A percentile compares a stretch with the other conserved stretches of the same genome.
Conservation (phyloP, 2,329 filamentous ascomycete species). For the Pseudocercospora fuligena region DNA sequence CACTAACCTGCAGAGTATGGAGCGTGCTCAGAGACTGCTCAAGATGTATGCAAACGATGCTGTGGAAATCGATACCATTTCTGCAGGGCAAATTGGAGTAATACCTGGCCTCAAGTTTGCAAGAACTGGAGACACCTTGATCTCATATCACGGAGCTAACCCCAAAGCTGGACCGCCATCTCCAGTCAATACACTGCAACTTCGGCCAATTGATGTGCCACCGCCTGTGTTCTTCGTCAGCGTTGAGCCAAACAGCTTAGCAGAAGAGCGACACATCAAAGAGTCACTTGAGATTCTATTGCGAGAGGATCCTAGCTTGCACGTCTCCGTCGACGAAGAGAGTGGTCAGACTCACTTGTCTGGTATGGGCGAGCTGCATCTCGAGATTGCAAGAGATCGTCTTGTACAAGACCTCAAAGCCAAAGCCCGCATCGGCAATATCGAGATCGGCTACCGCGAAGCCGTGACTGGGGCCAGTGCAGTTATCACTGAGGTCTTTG, state of each 20-base stretch:
- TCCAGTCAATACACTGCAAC: slow-evolving; percentile 73
- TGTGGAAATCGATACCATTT: slow-evolving; percentile 78
- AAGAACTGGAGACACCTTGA: slow-evolving; percentile 90
- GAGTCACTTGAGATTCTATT: slow-evolving; percentile 77
- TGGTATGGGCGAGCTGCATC: slow-evolving; percentile 94
- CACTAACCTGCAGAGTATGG: slow-evolving; percentile 77
- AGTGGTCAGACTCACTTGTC: slow-evolving; percentile 91
- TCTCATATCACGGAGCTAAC: slow-evolving; percentile 70
- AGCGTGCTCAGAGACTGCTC: slow-evolving; percentile 78
- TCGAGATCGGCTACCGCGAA: slow-evolving; percentile 96
- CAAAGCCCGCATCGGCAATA: slow-evolving; percentile 82
- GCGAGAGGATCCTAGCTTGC: slow-evolving; percentile 88
- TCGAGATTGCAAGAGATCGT: slow-evolving; percentile 89
- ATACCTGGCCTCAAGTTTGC: slow-evolving; percentile 87
- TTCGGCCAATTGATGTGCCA: slow-evolving; percentile 85
- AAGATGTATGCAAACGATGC: slow-evolving; percentile 90
- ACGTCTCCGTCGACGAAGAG: slow-evolving; percentile 83
- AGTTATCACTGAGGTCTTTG: slow-evolving; percentile 67
- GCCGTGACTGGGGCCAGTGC: slow-evolving; percentile 65
- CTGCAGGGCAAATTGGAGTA: slow-evolving; percentile 90
- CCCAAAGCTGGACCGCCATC: slow-evolving; percentile 68
- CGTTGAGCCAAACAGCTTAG: slow-evolving; percentile 77
- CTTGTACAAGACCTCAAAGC: slow-evolving; percentile 87
- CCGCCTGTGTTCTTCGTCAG: slow-evolving; percentile 97
- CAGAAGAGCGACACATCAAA: slow-evolving; percentile 79